Evolutionary conservation across 164 flowering plant genomes (phyloP).

Genomic region (Annona cherimola): DNA sequence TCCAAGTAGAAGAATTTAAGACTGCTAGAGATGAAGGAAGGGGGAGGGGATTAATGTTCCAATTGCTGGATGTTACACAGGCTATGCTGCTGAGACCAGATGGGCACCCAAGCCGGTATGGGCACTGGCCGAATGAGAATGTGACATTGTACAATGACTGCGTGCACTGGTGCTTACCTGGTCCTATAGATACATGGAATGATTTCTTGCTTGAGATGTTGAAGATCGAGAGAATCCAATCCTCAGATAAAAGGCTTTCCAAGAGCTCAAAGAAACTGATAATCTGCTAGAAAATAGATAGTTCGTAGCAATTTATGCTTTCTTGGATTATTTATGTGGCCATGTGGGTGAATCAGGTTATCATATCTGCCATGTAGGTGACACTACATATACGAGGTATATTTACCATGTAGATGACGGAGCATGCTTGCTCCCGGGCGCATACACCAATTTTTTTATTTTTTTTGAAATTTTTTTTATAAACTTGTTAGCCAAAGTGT

Average conservation of each 20-base stretch:
- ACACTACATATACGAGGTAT: no score
- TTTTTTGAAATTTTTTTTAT: no score
- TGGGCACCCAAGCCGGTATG: conserved; percentile 39
- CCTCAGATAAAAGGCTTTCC: neutral
- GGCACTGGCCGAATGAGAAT: conserved; percentile 28
- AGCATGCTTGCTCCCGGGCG: no score
- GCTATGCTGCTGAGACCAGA: conserved; percentile 35
- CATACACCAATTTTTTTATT: no score
- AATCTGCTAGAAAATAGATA: neutral
- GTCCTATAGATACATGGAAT: conserved; percentile 40
- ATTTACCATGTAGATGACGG: no score
- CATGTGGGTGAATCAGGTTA: neutral
- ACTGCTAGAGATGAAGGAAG: conserved; percentile 21
- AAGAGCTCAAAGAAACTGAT: conserved; percentile 1
- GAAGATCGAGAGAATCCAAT: conserved; percentile 18
- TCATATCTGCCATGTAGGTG: no score
- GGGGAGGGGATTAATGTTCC: conserved; percentile 24
- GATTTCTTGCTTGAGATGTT: conserved; percentile 38
- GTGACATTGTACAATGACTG: conserved; percentile 30
- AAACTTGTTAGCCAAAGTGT: no score
- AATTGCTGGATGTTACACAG: conserved; percentile 30
- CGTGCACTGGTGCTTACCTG: conserved; percentile 45
- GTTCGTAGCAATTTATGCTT: neutral
- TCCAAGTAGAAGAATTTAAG: conserved; percentile 34
- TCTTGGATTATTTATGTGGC: neutral